Evolutionary conservation across 2,329 filamentous ascomycete species (phyloP).

Genomic region (Xylaria sp.): DNA sequence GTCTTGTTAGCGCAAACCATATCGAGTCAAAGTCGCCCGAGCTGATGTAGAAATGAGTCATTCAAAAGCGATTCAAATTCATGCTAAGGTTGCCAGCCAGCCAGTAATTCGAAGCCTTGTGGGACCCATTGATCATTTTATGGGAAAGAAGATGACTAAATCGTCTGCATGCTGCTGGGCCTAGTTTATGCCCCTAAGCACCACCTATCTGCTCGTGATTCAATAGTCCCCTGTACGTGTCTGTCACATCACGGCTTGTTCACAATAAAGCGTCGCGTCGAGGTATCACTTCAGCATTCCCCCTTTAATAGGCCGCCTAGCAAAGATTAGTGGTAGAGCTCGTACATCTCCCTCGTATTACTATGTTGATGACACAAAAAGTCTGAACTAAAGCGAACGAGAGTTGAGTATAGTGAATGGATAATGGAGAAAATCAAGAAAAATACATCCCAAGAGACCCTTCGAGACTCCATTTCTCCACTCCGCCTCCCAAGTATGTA

Average conservation of each 20-base stretch:
- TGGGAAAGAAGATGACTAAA: slow-evolving; percentile 5
- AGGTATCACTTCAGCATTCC: not conserved
- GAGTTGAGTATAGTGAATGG: slow-evolving; percentile 29
- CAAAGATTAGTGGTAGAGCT: not conserved
- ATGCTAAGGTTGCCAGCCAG: not conserved
- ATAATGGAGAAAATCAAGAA: slow-evolving; percentile 21
- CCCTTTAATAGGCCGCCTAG: not conserved
- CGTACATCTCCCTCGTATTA: slow-evolving; percentile 5
- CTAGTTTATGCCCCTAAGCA: not conserved
- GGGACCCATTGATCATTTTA: not conserved
- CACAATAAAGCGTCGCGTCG: not conserved
- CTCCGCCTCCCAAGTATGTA: slow-evolving; percentile 10
- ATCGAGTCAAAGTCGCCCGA: not conserved
- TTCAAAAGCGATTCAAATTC: too few species aligned
- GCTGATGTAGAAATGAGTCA: too few species aligned
- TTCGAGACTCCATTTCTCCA: slow-evolving; percentile 25
- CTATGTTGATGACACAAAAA: slow-evolving; percentile 6
- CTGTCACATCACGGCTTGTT: slow-evolving; percentile 14
- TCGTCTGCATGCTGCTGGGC: not conserved
- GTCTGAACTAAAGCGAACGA: slow-evolving; percentile 5
- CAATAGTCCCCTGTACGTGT: not conserved
- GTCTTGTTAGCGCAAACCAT: too few species aligned
- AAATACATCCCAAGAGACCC: slow-evolving; percentile 10
- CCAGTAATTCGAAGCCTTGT: not conserved
- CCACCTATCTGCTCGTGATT: slow-evolving; percentile 1